A percentile compares a stretch with the other conserved stretches of the same genome.
phyloP scores from a whole-genome alignment of 352 stramenopile genomes.

The Phytophthora cryptogea region DNA sequence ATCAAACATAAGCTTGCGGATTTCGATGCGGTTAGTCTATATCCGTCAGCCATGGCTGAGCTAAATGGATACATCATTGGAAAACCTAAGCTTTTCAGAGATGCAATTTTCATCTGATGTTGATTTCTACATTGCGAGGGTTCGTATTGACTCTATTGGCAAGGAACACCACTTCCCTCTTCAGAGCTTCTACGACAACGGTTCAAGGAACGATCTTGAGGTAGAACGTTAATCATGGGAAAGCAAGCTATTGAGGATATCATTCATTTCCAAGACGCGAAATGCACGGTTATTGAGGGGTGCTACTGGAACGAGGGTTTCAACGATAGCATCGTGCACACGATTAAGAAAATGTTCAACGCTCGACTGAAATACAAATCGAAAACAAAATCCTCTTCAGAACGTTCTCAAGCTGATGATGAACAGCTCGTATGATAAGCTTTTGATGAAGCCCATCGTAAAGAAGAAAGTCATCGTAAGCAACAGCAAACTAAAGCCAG shows the following conservation, averaged over 20 bases:
- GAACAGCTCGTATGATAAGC: slow-evolving; percentile 13
- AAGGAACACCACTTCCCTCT: slow-evolving; percentile 10
- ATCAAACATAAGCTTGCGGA: slow-evolving; percentile 8
- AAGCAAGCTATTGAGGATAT: slow-evolving; percentile 14
- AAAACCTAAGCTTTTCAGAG: slow-evolving; percentile 4
- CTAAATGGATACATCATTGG: slow-evolving; percentile 3
- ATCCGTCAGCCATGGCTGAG: slow-evolving; percentile 11
- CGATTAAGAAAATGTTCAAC: slow-evolving; percentile 8
- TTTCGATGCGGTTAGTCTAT: slow-evolving; percentile 12
- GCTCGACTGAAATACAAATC: slow-evolving; percentile 8
- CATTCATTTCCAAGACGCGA: slow-evolving; percentile 4
- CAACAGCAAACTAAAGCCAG: not conserved
- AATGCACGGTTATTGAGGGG: slow-evolving; percentile 8
- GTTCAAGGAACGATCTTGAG: slow-evolving; percentile 2
- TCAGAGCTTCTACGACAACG: not conserved
- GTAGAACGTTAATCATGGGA: not conserved
- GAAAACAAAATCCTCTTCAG: slow-evolving; percentile 3
- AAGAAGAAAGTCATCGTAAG: slow-evolving; percentile 10
- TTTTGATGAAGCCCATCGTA: slow-evolving; percentile 11
- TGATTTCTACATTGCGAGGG: slow-evolving; percentile 6
- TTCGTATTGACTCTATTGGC: slow-evolving; percentile 2
- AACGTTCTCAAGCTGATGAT: slow-evolving; percentile 15
- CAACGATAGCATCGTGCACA: slow-evolving; percentile 3
- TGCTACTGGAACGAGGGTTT: slow-evolving; percentile 17
- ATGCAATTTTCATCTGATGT: slow-evolving; percentile 3